A percentile compares a stretch with the other conserved stretches of the same genome.
phyloP scores from a whole-genome alignment of 768 basidiomycete species.

The Termitomyces sp. region DNA sequence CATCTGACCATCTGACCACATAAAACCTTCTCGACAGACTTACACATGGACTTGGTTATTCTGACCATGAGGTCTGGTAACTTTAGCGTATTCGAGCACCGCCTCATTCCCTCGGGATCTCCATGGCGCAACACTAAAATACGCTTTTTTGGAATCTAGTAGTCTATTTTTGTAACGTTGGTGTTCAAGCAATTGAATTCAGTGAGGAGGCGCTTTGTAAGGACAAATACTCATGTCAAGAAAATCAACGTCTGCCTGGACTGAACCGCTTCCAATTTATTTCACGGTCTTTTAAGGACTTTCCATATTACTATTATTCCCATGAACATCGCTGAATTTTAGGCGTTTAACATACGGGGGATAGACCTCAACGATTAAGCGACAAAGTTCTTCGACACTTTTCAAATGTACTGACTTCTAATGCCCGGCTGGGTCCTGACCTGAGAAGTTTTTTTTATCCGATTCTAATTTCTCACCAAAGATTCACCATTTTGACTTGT shows the following conservation, averaged over 20 bases:
- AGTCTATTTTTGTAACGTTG: constrained; percentile 2
- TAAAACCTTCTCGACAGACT: constrained; percentile 5
- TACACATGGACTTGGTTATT: constrained; percentile 7
- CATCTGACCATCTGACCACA: constrained; percentile 10
- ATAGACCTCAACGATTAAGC: constrained; percentile 5
- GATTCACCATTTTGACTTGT: neutral
- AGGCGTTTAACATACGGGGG: constrained; percentile 10
- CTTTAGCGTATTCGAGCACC: constrained; percentile 3
- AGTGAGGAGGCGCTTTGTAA: neutral
- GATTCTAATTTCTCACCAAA: neutral
- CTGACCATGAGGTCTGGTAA: constrained; percentile 6
- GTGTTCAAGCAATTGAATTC: neutral
- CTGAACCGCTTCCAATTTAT: no score
- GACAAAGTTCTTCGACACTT: constrained; percentile 9
- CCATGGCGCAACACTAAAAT: constrained; percentile 2
- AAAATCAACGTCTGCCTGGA: neutral
- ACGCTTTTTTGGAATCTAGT: neutral
- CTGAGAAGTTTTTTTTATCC: neutral
- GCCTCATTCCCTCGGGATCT: constrained; percentile 10
- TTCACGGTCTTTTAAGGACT: neutral
- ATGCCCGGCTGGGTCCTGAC: neutral
- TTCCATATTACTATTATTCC: neutral
- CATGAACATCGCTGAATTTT: constrained; percentile 1
- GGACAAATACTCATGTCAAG: neutral
- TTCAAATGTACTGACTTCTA: neutral